These are phyloP conservation scores for Xylaria sp. DNA, from an alignment of 2,329 filamentous ascomycete species.

Conservation along the genomic window DNA sequence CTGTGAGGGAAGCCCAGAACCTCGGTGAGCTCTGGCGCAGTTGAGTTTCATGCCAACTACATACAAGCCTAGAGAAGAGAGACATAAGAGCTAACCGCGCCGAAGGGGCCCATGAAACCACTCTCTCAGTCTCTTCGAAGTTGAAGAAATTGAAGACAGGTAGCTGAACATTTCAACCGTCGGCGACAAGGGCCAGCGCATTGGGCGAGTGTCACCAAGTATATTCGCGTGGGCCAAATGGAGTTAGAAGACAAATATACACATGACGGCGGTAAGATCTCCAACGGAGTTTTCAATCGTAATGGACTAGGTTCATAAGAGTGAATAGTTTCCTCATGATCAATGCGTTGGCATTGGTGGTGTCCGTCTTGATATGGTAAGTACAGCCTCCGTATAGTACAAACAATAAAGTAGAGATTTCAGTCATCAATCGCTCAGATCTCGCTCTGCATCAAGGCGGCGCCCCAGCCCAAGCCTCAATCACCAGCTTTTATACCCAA, in stretches of 20 bases:
- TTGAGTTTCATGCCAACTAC: neutral
- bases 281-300: neutral
- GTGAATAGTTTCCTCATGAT: constrained; percentile 16
- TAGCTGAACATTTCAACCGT: neutral
- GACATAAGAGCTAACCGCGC: neutral
- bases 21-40: neutral
- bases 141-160: neutral
- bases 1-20: neutral
- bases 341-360: constrained; percentile 10
- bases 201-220: neutral
- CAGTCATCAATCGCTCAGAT: constrained; percentile 22
- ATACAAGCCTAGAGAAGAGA: neutral
- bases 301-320: neutral
- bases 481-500: constrained; percentile 32
- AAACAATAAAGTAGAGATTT: constrained; percentile 47
- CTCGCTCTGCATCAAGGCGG: constrained; percentile 23
- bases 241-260: neutral
- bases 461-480: constrained; percentile 33
- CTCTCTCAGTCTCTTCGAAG: neutral
- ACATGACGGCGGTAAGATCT: neutral
- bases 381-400: constrained; percentile 37
- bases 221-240: no score
- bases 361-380: constrained; percentile 11
- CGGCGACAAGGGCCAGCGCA: neutral
- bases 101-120: neutral